Percentiles rank a stretch among this genome's conserved stretches.
Evolutionary conservation across 2,329 filamentous ascomycete species (phyloP).

Genomic region (Calonectria pteridis): DNA sequence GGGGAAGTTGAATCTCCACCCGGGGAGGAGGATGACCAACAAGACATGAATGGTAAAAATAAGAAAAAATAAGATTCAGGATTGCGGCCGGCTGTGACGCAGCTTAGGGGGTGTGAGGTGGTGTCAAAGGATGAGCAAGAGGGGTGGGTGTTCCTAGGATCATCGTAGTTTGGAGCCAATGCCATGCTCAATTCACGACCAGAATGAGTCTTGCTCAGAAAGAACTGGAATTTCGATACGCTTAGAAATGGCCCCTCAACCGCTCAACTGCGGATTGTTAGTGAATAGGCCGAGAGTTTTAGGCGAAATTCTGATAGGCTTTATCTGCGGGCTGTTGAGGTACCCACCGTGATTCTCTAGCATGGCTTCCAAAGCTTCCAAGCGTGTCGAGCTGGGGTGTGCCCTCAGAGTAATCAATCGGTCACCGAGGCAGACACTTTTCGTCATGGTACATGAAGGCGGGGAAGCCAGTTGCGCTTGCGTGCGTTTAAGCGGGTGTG

Average conservation of each 20-base stretch:
- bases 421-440: conserved; percentile 28
- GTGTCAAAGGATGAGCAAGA: not conserved
- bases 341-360: not conserved
- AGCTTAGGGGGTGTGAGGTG: not conserved
- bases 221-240: not conserved
- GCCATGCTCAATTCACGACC: not conserved
- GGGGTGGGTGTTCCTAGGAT: not conserved
- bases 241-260: not conserved
- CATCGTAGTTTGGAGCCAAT: not conserved
- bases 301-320: not conserved
- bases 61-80: not conserved
- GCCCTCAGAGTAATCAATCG: conserved; percentile 10
- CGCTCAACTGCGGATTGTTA: not conserved
- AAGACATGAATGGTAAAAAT: not conserved
- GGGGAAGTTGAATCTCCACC: not conserved
- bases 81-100: not conserved
- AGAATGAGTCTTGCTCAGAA: not conserved
- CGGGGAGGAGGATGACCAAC: not conserved
- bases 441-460: conserved; percentile 43
- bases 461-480: conserved; percentile 33
- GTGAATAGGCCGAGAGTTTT: not conserved
- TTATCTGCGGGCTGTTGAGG: not conserved
- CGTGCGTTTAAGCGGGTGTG: conserved; percentile 24
- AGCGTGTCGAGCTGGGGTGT: not conserved
- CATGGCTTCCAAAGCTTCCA: not conserved